Evolutionary conservation across 495 filamentous ascomycete species (phyloP).

Genomic region (Tirmania nivea): DNA sequence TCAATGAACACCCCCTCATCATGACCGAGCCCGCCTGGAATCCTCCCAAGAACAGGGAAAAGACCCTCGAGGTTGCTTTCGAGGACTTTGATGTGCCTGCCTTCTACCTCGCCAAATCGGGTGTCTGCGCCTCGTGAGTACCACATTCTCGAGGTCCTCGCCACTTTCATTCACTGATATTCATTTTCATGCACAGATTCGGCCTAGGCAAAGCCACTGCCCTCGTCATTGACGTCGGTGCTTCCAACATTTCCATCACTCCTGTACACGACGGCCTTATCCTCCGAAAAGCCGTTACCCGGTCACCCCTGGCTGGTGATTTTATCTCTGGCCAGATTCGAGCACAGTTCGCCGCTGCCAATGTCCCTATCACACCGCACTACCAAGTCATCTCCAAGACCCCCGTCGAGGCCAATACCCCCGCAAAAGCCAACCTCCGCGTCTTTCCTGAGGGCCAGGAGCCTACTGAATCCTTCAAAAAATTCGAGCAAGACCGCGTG

Average conservation of each 20-base stretch:
- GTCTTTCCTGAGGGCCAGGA: constrained; percentile 38
- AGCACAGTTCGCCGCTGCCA: constrained; percentile 44
- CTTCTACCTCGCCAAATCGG: constrained; percentile 62
- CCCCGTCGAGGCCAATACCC: constrained; percentile 68
- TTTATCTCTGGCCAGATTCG: constrained; percentile 79
- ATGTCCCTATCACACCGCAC: constrained; percentile 60
- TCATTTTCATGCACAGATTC: constrained; percentile 25
- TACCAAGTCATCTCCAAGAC: constrained; percentile 72
- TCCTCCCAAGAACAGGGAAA: constrained; percentile 62
- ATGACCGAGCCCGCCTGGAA: constrained; percentile 95
- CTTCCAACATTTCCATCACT: constrained; percentile 73
- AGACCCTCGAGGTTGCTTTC: constrained; percentile 82
- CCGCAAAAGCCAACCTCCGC: constrained; percentile 46
- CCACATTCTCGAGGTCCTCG: background rate
- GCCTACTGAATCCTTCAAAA: constrained; percentile 50
- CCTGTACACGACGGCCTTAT: constrained; percentile 89
- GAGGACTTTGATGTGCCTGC: constrained; percentile 87
- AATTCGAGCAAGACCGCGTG: constrained; percentile 75
- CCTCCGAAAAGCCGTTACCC: constrained; percentile 65
- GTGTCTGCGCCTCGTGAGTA: constrained; percentile 20
- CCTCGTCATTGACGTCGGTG: constrained; percentile 78
- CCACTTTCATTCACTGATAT: no score
- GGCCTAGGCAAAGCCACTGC: constrained; percentile 79
- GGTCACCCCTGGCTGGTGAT: constrained; percentile 64
- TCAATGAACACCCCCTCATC: constrained; percentile 73